These are phyloP conservation scores for Talaromyces sp. DNA, from an alignment of 2,329 filamentous ascomycete species.

Conservation along the genomic window DNA sequence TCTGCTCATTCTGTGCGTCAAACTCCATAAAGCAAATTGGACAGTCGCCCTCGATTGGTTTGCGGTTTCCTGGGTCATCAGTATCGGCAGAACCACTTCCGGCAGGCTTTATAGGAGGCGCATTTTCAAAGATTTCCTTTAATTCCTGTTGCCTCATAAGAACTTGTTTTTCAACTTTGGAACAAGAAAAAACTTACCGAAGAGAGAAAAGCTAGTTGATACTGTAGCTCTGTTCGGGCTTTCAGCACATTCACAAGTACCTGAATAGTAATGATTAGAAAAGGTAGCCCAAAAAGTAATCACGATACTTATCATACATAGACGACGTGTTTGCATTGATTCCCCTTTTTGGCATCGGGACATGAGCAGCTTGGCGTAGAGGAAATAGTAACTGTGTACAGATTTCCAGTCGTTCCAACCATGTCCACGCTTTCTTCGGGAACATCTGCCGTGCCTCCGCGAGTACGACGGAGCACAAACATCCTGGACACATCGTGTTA, in stretches of 20 bases:
- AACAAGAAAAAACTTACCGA: constrained; percentile 27
- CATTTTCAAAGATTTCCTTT: constrained; percentile 49
- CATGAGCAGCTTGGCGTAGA: constrained; percentile 52
- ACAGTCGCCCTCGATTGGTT: constrained; percentile 57
- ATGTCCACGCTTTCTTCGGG: constrained; percentile 51
- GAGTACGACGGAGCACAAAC: constrained; percentile 51
- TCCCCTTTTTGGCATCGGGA: constrained; percentile 49
- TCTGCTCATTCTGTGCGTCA: constrained; percentile 40
- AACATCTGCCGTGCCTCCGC: constrained; percentile 38
- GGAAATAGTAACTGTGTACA: constrained; percentile 55
- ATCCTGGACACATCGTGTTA: constrained; percentile 35
- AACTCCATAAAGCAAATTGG: constrained; percentile 59
- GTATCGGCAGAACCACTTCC: constrained; percentile 30
- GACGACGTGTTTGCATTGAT: constrained; percentile 60
- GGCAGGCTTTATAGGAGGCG: constrained; percentile 48
- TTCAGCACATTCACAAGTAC: constrained; percentile 55
- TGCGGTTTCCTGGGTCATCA: constrained; percentile 45
- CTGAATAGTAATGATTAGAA: constrained; percentile 24
- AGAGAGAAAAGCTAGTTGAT: constrained; percentile 57
- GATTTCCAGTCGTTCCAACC: constrained; percentile 57
- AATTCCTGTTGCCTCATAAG: constrained; percentile 42
- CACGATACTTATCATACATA: constrained; percentile 39
- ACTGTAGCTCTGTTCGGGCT: constrained; percentile 50
- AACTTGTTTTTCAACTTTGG: background rate
- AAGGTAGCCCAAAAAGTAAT: background rate